Evolutionary conservation across 1,284 basidiomycete species (phyloP).

Genomic region (Naganishia sp.): DNA sequence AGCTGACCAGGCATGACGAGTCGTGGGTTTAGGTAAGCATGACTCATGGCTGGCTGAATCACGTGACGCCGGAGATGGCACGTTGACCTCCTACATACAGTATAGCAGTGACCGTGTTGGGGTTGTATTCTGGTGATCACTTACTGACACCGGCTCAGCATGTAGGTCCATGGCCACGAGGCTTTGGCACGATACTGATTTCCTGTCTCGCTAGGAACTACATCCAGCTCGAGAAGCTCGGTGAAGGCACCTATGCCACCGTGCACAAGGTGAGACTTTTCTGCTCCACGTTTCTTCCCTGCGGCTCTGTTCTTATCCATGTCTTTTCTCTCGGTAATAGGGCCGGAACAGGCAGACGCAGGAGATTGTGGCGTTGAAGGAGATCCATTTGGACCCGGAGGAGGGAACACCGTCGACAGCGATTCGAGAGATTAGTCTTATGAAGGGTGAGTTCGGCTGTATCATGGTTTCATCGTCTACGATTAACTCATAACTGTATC

Average conservation of each 20-base stretch:
- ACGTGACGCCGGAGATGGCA: conserved; percentile 12
- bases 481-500: background rate
- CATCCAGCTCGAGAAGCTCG: conserved; percentile 80
- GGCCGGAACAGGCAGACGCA: conserved; percentile 69
- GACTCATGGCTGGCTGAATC: conserved; percentile 6
- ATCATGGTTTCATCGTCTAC: background rate
- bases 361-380: conserved; percentile 87
- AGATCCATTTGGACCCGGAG: conserved; percentile 96
- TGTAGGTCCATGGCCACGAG: background rate
- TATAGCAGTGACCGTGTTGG: no score
- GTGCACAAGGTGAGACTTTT: conserved; percentile 72
- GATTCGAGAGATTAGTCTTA: conserved; percentile 92
- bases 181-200: no score
- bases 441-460: conserved; percentile 62
- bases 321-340: conserved; percentile 72
- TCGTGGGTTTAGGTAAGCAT: conserved; percentile 13
- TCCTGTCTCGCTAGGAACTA: conserved; percentile 50
- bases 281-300: background rate
- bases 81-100: background rate
- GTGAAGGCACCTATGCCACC: conserved; percentile 64
- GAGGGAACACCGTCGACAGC: conserved; percentile 97
- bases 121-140: no score
- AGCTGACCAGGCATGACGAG: conserved; percentile 6
- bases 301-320: background rate
- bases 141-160: background rate